Evolutionary conservation across 352 stramenopile genomes (phyloP), one percentile per base, ranked within the genome.

Genomic region (Pythium sp.): DNA sequence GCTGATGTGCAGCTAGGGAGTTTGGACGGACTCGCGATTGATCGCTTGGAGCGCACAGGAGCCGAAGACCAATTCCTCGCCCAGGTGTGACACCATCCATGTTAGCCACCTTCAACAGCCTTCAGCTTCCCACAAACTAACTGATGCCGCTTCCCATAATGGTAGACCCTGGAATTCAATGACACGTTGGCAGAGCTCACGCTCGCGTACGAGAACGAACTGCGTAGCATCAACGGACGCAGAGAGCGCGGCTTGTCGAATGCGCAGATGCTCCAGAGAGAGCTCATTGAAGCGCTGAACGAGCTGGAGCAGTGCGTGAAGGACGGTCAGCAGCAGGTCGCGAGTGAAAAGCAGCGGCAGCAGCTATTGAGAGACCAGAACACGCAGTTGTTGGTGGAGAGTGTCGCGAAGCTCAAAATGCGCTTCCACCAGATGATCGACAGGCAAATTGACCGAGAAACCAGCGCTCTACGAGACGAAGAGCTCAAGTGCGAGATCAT

Each of bases 91-190:
- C 14, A 15, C 5, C 9, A 1, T 51, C 5, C 9, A 1, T 51
- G 0, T 47, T 30, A 26, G 36, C 11, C 36, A 9, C 36, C 36
- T 43, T 43, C 12, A 20, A 8, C n/a, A 47, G 24, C 34, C 22
- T 8, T 51, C 9, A 56, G 20, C 4, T n/a, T 70, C 0, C 38
- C 55, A 7, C 43, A 28, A 58, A 47, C 38, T 1, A 18, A 47
- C 41, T 43, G 46, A 54, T 22, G 14, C 20, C 46, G 7, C 11
- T 54, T 11, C 26, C n/a, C 51, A 20, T 46, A 15, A 8, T 47
- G 20, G 3, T 38, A 87, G 78, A 66, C 77, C 5, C 70, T 93
- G 30, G 80, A 78, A 54, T 93, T 92, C 58, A 90, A 89, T 63
- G 80, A 93, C 60, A 76, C 76, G 6, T 64, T 93, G 22, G 81